Percentiles rank a stretch among this genome's conserved stretches.
Evolutionary conservation across 148 eudicot species (phyloP).

Genomic region (Silene conica): DNA sequence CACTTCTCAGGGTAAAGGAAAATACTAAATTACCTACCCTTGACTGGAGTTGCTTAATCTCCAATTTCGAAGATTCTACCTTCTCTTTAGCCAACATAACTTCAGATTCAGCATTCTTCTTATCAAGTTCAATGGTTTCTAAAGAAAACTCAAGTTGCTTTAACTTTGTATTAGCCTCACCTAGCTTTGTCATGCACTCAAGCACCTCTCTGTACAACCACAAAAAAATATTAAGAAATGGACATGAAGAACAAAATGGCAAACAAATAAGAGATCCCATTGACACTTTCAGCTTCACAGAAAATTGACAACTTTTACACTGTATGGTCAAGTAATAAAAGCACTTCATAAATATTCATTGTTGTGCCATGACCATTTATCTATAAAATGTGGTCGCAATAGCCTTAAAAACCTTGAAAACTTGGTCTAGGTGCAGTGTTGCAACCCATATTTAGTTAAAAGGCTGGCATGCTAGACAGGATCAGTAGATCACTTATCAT

Average conservation of each 20-base stretch:
- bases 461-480: background rate
- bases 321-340: background rate
- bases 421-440: too few relatives aligned
- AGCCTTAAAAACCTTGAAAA: too few relatives aligned
- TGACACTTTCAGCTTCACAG: background rate
- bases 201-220: constrained; percentile 64
- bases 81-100: constrained; percentile 52
- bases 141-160: constrained; percentile 69
- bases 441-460: too few relatives aligned
- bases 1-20: background rate
- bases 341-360: background rate
- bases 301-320: background rate
- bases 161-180: constrained; percentile 60
- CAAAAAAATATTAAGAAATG: background rate
- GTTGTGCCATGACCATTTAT: background rate
- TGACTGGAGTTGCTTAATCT: constrained; percentile 54
- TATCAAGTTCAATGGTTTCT: constrained; percentile 57
- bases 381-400: too few relatives aligned
- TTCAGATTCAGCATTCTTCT: constrained; percentile 70
- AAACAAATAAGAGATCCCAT: too few relatives aligned
- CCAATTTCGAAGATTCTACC: constrained; percentile 49
- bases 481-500: background rate
- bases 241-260: background rate
- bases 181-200: constrained; percentile 67
- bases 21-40: constrained; percentile 42